Evolutionary conservation across 1,284 basidiomycete species (phyloP).

Genomic region (Gymnopus androsaceus): DNA sequence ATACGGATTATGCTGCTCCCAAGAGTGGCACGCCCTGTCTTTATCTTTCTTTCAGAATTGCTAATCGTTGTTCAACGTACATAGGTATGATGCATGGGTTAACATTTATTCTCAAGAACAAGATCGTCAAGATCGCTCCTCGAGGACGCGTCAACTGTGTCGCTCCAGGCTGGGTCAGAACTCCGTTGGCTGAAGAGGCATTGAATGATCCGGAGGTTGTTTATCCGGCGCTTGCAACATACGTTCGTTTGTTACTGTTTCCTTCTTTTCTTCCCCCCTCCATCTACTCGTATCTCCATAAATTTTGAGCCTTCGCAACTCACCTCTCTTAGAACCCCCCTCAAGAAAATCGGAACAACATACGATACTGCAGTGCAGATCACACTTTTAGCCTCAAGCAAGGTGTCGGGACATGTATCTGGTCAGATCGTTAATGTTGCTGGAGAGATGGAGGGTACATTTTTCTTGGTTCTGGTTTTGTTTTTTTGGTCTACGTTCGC

Average conservation of each 20-base stretch:
- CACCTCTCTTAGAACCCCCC: constrained; percentile 52
- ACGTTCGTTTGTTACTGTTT: too few relatives aligned
- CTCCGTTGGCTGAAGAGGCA: constrained; percentile 50
- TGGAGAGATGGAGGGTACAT: constrained; percentile 76
- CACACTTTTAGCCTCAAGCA: constrained; percentile 59
- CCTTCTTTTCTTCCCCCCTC: background rate
- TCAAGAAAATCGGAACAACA: constrained; percentile 69
- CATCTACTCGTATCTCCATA: too few relatives aligned
- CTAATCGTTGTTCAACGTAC: constrained; percentile 19
- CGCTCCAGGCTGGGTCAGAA: constrained; percentile 68
- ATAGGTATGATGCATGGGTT: constrained; percentile 76
- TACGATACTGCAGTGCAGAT: constrained; percentile 70
- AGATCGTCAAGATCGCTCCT: constrained; percentile 77
- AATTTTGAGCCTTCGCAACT: background rate
- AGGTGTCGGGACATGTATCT: constrained; percentile 69
- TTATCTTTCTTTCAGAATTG: background rate
- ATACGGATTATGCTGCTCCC: constrained; percentile 63
- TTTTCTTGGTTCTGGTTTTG: background rate
- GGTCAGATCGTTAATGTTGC: constrained; percentile 73
- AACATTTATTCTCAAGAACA: constrained; percentile 71
- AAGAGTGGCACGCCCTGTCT: constrained; percentile 62
- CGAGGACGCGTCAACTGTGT: constrained; percentile 71
- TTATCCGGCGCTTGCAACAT: constrained; percentile 56
- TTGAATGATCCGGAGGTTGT: constrained; percentile 46
- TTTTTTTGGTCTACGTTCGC: background rate